phyloP scores from a whole-genome alignment of 495 filamentous ascomycete species.

The Viridothelium virens region DNA sequence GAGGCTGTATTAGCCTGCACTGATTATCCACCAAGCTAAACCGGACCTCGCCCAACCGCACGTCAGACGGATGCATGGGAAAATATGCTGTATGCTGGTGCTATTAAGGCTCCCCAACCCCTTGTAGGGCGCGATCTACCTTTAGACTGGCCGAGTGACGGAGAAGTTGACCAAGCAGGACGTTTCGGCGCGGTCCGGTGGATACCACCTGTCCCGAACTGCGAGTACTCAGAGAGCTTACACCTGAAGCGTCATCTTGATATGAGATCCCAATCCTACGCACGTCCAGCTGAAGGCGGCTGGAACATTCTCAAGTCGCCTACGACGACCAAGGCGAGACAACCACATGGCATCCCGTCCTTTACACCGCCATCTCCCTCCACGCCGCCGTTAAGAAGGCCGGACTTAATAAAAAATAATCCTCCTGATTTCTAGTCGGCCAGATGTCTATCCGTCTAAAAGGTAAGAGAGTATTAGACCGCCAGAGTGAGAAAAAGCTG shows the following conservation, averaged over 20 bases:
- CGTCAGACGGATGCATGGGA: neutral
- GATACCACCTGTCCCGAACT: conserved; percentile 1
- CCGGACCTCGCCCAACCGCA: neutral
- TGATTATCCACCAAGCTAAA: neutral
- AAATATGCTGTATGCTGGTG: neutral
- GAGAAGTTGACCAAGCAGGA: neutral
- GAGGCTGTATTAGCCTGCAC: neutral
- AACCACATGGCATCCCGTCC: neutral
- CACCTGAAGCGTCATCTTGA: neutral
- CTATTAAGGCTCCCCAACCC: neutral
- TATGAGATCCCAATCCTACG: neutral
- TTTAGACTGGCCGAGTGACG: neutral
- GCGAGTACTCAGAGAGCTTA: neutral
- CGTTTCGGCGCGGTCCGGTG: conserved; percentile 6
- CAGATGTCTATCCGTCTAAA: conserved; percentile 1
- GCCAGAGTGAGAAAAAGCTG: neutral
- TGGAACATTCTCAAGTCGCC: neutral
- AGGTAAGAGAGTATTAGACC: neutral
- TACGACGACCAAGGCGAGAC: neutral
- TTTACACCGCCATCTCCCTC: neutral
- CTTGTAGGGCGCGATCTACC: conserved; percentile 4
- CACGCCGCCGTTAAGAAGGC: neutral
- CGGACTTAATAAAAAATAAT: neutral
- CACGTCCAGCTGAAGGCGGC: neutral
- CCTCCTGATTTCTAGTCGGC: conserved; percentile 2